Base-by-base conservation (phyloP, 2,329 filamentous ascomycete species). In the Paecilomyces sp. region DNA sequence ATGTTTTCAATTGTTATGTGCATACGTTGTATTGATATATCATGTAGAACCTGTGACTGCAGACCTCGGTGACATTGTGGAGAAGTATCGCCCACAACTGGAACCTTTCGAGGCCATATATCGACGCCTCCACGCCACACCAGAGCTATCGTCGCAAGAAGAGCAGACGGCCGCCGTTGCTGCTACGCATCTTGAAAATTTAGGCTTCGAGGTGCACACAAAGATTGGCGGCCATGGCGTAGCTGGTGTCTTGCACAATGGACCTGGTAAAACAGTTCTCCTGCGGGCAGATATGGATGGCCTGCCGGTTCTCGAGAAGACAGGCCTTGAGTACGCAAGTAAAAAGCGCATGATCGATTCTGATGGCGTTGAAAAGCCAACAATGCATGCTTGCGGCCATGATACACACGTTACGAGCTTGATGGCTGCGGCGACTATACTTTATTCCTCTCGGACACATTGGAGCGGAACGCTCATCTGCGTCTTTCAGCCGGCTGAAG, bases 381-480 rank as follows among this genome's bases (percentile, higher is more conserved):
- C 86, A 0, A 88, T 89, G 86, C 87, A 89, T 70, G 86, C 85
- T 24, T 89, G 86, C 68, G 87, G 86, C 0, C 86, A 89, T 65
- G 85, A 88, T 64, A 83, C 87, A 75, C 86, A 89, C 67, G 82
- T 88, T 28, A 79, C 83, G 0, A 75, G 76, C 33, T 74, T 88
- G 3, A 75, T 89, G 1, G 86, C 80, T 0, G 81, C 82, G 0
- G 79, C 83, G 0, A 76, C 81, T 22, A 74, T 80, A 0, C 71
- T 89, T 1, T 65, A 78, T 13, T 67, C 69, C 0, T 70, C 74
- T 0, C 74, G 72, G 13, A 66, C 76, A 0, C 28, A 66, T 5
- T 89, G 86, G 86, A 71, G 66, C 1, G 86, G 86, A 0, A 88
- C 84, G 0, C 62, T 89, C 11, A 69, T 89, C 3, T 66, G 84